Evolutionary conservation across 1,284 basidiomycete genomes (phyloP).

Genomic region (Ceratobasidium sp.): DNA sequence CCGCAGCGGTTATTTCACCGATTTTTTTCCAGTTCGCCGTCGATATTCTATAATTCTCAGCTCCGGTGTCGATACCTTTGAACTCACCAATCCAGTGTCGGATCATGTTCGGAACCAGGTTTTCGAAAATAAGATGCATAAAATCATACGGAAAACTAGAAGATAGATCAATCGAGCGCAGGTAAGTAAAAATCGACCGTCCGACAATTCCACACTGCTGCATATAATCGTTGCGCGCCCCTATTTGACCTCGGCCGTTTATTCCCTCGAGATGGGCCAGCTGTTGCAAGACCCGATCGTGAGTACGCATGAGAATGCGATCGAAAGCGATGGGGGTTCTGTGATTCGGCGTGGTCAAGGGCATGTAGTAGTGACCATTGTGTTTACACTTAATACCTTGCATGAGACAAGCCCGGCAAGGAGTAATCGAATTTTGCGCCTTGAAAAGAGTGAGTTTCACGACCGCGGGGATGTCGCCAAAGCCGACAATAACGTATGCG

Average conservation of each 20-base stretch:
- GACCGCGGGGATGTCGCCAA: constrained; percentile 47
- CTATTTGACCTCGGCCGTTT: neutral
- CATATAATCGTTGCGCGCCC: neutral
- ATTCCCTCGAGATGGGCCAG: neutral
- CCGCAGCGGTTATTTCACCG: constrained; percentile 52
- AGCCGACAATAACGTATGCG: constrained; percentile 35
- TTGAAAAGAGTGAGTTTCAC: constrained; percentile 43
- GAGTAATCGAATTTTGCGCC: constrained; percentile 44
- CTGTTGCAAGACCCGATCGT: constrained; percentile 4
- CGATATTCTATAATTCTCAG: constrained; percentile 53
- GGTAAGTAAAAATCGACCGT: constrained; percentile 15
- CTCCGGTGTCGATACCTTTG: constrained; percentile 59
- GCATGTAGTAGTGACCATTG: constrained; percentile 24
- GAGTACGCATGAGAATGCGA: constrained; percentile 28
- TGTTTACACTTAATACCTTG: neutral
- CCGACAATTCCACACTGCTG: constrained; percentile 44
- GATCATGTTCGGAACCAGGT: constrained; percentile 43
- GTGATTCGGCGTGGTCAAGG: constrained; percentile 1
- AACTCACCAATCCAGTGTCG: constrained; percentile 52
- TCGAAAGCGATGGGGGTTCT: neutral
- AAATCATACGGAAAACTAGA: constrained; percentile 43
- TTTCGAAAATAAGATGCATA: constrained; percentile 49
- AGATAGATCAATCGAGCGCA: constrained; percentile 19
- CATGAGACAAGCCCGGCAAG: constrained; percentile 46
- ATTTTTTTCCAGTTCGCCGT: constrained; percentile 55